Evolutionary conservation across 2,329 filamentous ascomycete species (phyloP).

Genomic region (Pezicula radicicola): DNA sequence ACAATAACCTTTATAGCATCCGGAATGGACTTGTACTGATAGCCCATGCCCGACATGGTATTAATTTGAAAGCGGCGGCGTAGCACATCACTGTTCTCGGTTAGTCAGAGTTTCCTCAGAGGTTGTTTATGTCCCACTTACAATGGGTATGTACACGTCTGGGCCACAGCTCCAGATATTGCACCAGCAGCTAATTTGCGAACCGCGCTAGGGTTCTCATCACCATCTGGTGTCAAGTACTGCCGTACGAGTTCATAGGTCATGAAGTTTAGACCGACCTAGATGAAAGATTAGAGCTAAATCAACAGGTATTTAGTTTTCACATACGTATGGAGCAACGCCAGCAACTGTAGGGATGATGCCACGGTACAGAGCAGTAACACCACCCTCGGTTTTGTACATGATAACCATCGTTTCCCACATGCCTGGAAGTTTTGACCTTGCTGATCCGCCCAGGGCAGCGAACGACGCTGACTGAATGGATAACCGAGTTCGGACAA

Average conservation of each 20-base stretch:
- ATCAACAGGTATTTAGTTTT: slow-evolving; percentile 4
- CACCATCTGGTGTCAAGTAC: slow-evolving; percentile 82
- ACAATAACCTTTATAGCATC: slow-evolving; percentile 84
- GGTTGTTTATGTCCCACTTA: slow-evolving; percentile 43
- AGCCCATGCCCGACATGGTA: slow-evolving; percentile 98
- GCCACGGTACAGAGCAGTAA: slow-evolving; percentile 84
- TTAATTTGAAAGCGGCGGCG: slow-evolving; percentile 97
- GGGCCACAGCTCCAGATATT: slow-evolving; percentile 91
- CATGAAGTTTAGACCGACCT: slow-evolving; percentile 98
- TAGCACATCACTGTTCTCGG: slow-evolving; percentile 70
- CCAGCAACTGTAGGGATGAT: slow-evolving; percentile 93
- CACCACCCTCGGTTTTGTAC: slow-evolving; percentile 88
- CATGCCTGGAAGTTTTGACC: slow-evolving; percentile 80
- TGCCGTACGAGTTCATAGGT: slow-evolving; percentile 87
- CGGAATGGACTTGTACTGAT: slow-evolving; percentile 84
- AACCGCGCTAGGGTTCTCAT: slow-evolving; percentile 73
- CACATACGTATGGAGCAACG: slow-evolving; percentile 83
- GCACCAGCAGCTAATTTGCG: slow-evolving; percentile 89
- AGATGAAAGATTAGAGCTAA: background rate
- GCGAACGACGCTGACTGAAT: slow-evolving; percentile 97
- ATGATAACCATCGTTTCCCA: slow-evolving; percentile 78
- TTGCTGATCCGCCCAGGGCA: slow-evolving; percentile 60
- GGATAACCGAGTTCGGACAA: slow-evolving; percentile 90
- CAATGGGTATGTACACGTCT: slow-evolving; percentile 98
- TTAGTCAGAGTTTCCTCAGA: slow-evolving; percentile 15